Percentiles rank a stretch among this genome's conserved stretches.
Evolutionary conservation across 441 rosid species (phyloP).

Genomic region (Viola pubescens): DNA sequence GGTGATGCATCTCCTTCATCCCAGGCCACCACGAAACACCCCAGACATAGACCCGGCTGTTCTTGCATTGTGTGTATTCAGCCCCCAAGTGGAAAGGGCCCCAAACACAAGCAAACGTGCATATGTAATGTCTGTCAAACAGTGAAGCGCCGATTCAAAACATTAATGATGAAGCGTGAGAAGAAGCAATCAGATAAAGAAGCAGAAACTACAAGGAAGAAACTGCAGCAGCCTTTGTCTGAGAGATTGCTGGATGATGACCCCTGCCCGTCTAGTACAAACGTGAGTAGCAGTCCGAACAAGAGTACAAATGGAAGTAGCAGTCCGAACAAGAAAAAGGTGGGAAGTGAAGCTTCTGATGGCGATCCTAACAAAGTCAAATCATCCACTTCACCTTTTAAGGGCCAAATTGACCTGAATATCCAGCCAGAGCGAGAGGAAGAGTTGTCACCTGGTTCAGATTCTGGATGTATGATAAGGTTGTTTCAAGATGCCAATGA

Average conservation of each 20-base stretch:
- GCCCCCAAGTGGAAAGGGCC: slow-evolving; percentile 96
- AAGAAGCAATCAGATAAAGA: slow-evolving; percentile 68
- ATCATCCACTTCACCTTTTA: slow-evolving; percentile 47
- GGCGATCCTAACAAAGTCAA: slow-evolving; percentile 39
- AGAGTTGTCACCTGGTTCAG: slow-evolving; percentile 53
- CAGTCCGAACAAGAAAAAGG: slow-evolving; percentile 36
- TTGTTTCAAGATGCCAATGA: slow-evolving; percentile 42
- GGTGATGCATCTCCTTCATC: slow-evolving; percentile 46
- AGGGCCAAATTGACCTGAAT: slow-evolving; percentile 79
- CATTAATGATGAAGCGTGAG: slow-evolving; percentile 78
- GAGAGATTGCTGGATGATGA: slow-evolving; percentile 44
- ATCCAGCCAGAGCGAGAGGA: slow-evolving; percentile 90
- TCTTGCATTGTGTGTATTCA: slow-evolving; percentile 97
- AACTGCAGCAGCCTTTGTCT: slow-evolving; percentile 26
- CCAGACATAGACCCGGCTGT: slow-evolving; percentile 94
- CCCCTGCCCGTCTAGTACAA: slow-evolving; percentile 25
- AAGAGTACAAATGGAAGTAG: slow-evolving; percentile 23
- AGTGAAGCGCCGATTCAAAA: slow-evolving; percentile 89
- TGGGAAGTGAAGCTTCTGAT: slow-evolving; percentile 37
- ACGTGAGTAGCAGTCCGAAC: too few species aligned
- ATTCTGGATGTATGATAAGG: slow-evolving; percentile 38
- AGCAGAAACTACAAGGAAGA: slow-evolving; percentile 36
- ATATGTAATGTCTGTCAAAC: slow-evolving; percentile 82
- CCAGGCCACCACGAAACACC: slow-evolving; percentile 89
- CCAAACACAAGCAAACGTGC: slow-evolving; percentile 75